phyloP scores from a whole-genome alignment of 177 flowering plant species.

The Telopea speciosissima region DNA sequence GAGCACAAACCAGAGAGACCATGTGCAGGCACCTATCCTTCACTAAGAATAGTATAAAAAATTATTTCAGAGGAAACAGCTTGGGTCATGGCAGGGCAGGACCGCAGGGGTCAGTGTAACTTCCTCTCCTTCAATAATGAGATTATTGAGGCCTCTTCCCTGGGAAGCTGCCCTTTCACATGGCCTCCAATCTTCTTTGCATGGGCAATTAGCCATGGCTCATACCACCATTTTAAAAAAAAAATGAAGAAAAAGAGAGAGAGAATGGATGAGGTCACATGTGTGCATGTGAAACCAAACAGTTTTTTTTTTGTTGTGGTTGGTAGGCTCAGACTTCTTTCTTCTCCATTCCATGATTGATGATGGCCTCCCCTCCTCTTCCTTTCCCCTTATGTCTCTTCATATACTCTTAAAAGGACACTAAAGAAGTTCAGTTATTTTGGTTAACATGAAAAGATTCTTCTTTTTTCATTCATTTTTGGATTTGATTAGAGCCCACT shows the following conservation, averaged over 20 bases:
- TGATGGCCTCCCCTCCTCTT: conserved; percentile 7
- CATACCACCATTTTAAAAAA: no score
- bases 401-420: background rate
- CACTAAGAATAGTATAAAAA: conserved; percentile 1
- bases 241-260: background rate
- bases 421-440: background rate
- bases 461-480: conserved; percentile 17
- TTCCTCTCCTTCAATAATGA: conserved; percentile 16
- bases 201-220: no score
- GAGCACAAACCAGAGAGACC: background rate
- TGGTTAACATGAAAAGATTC: conserved; percentile 42
- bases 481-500: background rate
- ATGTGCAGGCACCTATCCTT: conserved; percentile 18
- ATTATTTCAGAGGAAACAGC: background rate
- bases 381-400: background rate
- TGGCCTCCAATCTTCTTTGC: conserved; percentile 26
- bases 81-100: background rate
- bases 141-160: conserved; percentile 14
- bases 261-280: conserved; percentile 18
- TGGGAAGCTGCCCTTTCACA: conserved; percentile 40
- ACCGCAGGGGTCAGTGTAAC: background rate
- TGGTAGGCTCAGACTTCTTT: conserved; percentile 24
- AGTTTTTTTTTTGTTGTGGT: conserved; percentile 19
- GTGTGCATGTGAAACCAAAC: conserved; percentile 37
- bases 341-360: conserved; percentile 7